phyloP scores from a whole-genome alignment of 2,329 filamentous ascomycete genomes.

The Chaetomium olivaceum region DNA sequence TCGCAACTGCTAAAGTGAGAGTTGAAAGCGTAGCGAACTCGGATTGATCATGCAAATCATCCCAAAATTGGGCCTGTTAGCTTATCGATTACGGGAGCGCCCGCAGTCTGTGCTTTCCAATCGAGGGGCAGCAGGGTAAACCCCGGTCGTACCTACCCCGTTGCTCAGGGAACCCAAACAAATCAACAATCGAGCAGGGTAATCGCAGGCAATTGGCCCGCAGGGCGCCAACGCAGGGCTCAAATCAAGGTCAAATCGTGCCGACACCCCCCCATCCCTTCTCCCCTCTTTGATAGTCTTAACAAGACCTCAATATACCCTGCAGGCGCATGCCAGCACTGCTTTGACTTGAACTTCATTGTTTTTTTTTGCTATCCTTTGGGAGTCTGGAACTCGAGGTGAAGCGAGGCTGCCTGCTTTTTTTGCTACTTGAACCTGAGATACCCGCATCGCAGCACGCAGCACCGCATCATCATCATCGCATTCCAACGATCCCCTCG shows the following conservation, averaged over 20 bases:
- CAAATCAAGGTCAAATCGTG: constrained; percentile 4
- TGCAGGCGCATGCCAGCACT: constrained; percentile 22
- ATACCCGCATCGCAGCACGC: constrained; percentile 7
- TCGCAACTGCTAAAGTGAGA: not conserved
- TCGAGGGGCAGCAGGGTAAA: constrained; percentile 6
- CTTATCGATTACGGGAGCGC: constrained; percentile 26
- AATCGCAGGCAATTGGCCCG: constrained; percentile 30
- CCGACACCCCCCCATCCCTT: not conserved
- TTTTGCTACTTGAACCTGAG: not conserved
- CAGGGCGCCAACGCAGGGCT: constrained; percentile 28
- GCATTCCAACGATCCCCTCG: constrained; percentile 12
- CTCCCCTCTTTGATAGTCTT: constrained; percentile 14
- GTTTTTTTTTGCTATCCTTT: constrained; percentile 4
- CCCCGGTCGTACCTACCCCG: constrained; percentile 26
- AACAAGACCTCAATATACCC: constrained; percentile 29
- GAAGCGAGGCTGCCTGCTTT: constrained; percentile 3
- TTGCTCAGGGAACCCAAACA: constrained; percentile 31
- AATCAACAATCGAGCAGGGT: constrained; percentile 29
- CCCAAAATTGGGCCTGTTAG: not conserved
- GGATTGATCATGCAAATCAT: not conserved
- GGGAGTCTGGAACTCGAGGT: constrained; percentile 22
- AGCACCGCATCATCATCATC: constrained; percentile 6
- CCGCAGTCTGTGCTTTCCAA: constrained; percentile 7
- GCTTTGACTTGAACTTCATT: constrained; percentile 11
- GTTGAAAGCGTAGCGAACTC: not conserved